Conservation (phyloP, 345 rosid species). For the Angophora floribunda region DNA sequence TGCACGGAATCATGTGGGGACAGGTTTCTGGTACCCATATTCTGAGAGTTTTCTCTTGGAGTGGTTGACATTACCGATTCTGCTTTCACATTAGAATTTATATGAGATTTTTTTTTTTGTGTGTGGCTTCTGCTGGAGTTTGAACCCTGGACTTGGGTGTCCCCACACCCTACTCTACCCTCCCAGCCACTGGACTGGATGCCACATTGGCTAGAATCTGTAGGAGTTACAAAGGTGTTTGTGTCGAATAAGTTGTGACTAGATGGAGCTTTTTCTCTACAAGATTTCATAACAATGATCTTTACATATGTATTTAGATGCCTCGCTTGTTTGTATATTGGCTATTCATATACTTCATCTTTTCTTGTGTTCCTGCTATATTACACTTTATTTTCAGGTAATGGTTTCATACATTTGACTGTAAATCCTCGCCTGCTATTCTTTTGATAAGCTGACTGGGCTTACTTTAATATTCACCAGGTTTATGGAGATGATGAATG, state of each 20-base stretch:
- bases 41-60: not conserved
- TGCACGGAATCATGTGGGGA: not conserved
- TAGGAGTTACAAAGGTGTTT: not conserved
- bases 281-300: not conserved
- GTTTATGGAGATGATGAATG: constrained; percentile 88
- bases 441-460: not conserved
- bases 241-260: not conserved
- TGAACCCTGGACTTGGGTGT: not conserved
- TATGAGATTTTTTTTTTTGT: not conserved
- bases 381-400: not conserved
- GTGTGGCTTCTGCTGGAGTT: not conserved
- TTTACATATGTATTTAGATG: not conserved
- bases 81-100: not conserved
- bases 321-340: not conserved
- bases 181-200: not conserved
- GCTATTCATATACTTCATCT: not conserved
- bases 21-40: not conserved
- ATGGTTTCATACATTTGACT: not conserved
- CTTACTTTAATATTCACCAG: constrained; percentile 19
- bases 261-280: not conserved
- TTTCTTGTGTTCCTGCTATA: not conserved
- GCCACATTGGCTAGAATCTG: not conserved
- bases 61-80: not conserved
- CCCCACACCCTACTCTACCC: not conserved
- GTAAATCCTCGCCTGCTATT: not conserved